Evolutionary conservation across 768 basidiomycete genomes (phyloP), one percentile per base, ranked within the genome.

Genomic region (Steccherinum ochraceum): DNA sequence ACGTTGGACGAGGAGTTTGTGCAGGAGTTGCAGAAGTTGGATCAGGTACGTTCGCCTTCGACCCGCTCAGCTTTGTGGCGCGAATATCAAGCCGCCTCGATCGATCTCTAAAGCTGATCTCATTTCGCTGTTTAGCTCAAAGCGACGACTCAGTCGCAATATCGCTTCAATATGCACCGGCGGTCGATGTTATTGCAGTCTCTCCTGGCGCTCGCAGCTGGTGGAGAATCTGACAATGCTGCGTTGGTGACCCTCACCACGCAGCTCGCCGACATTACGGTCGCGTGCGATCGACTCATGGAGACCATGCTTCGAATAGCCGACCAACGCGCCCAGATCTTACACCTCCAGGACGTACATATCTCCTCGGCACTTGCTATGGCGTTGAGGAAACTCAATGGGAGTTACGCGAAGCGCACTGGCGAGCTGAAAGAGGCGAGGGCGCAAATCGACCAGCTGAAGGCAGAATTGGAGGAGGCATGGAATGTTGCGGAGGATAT

Each of bases 401-500:
- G 75, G 43, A 84, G 84, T 47, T 88, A 86, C 53, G 79, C 81
- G 4, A 78, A 79, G 39, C 78, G 87, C 27, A 80, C 76, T 0
- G 61, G 71, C 1, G 86, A 90, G 23, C 71, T 88, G 23, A 63
- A 68, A 24, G 65, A 69, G 5, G 71, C 77, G 3, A 72, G 72
- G 48, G 61, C 71, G 11, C 70, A 72, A 30, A 75, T 86, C 20
- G 67, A 67, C 21, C 72, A 77, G 48, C 75, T 91, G 19, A 74
- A 85, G 57, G 84, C 76, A 12, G 85, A 89, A 56, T 71, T 90
- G 20, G 80, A 84, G 45, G 89, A 91, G 48, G 89, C 88, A 0
- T 91, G 89, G 89, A 75, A 74, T 44, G 81, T 84, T 52, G 89
- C 87, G 2, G 83, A 88, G 58, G 78, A 77, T 40, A 70, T 89